phyloP scores from a whole-genome alignment of 768 basidiomycete species.

The Xanthoconium purpureum region DNA sequence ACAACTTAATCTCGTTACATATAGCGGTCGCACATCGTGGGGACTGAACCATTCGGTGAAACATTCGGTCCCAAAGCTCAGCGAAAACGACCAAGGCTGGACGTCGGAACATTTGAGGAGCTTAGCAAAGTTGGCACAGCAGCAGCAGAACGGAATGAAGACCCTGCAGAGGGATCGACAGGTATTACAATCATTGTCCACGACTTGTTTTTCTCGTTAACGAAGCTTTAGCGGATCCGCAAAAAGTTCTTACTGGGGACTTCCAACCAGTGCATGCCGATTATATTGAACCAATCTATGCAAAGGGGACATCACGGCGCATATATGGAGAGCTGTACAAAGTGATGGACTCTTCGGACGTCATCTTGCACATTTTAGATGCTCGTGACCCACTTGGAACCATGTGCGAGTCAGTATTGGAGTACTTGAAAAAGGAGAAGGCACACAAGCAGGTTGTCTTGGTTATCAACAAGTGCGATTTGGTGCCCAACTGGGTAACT shows the following conservation, averaged over 20 bases:
- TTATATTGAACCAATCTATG: conserved; percentile 85
- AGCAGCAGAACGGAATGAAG: conserved; percentile 46
- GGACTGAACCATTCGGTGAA: conserved; percentile 91
- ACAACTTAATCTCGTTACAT: not conserved
- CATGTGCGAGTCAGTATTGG: conserved; percentile 89
- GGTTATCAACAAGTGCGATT: conserved; percentile 96
- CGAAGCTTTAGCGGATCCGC: conserved; percentile 7
- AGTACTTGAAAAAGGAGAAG: conserved; percentile 94
- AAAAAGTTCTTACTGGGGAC: conserved; percentile 31
- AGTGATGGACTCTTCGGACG: conserved; percentile 98
- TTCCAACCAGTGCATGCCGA: conserved; percentile 66
- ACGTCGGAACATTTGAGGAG: conserved; percentile 91
- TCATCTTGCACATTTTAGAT: conserved; percentile 92
- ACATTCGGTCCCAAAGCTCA: conserved; percentile 97
- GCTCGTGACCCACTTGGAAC: conserved; percentile 95
- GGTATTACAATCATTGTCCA: conserved; percentile 32
- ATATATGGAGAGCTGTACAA: conserved; percentile 99
- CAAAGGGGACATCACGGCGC: conserved; percentile 91
- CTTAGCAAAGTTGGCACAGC: conserved; percentile 64
- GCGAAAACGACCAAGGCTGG: conserved; percentile 82
- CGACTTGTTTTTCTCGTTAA: not conserved
- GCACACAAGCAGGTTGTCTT: conserved; percentile 96
- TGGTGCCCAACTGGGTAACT: conserved; percentile 98
- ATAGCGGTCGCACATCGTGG: conserved; percentile 88
- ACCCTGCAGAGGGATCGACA: conserved; percentile 40